These are phyloP conservation scores for Hawksworthiomyces lignivorus DNA, from an alignment of 2,329 filamentous ascomycete species.

Conservation along the genomic window DNA sequence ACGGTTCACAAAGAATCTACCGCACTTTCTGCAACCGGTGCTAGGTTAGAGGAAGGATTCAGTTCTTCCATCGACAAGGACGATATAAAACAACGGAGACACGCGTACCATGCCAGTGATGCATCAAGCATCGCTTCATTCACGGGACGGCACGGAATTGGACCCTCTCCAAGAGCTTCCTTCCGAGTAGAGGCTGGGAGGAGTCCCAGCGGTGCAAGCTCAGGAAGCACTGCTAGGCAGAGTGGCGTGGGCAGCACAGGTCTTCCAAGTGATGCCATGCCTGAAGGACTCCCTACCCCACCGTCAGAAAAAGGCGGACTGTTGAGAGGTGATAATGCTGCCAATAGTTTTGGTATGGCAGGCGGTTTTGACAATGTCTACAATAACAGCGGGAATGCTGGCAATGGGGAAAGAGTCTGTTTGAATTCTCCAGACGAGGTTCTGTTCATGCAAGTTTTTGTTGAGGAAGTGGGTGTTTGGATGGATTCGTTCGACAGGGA, in stretches of 20 bases:
- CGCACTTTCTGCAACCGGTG: too few species aligned
- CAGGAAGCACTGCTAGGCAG: background rate
- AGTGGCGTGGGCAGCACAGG: background rate
- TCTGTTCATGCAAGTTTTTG: slow-evolving; percentile 85
- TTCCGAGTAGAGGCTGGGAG: slow-evolving; percentile 13
- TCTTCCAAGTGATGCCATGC: background rate
- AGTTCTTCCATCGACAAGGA: slow-evolving; percentile 16
- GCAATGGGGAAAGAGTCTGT: slow-evolving; percentile 45
- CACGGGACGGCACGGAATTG: slow-evolving; percentile 26
- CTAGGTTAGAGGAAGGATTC: background rate
- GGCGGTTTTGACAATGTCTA: background rate
- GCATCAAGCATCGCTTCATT: slow-evolving; percentile 32
- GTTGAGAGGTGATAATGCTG: background rate
- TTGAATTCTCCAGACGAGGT: slow-evolving; percentile 71
- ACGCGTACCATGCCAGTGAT: slow-evolving; percentile 27
- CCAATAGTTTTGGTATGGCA: background rate
- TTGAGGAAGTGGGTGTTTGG: slow-evolving; percentile 84
- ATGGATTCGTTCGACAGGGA: slow-evolving; percentile 85
- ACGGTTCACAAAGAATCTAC: too few species aligned
- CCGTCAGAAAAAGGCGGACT: slow-evolving; percentile 28
- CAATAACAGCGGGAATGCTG: background rate
- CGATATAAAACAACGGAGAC: slow-evolving; percentile 17
- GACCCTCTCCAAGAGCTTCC: slow-evolving; percentile 22
- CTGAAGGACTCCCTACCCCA: slow-evolving; percentile 31
- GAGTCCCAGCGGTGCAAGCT: slow-evolving; percentile 16